Evolutionary conservation across 768 basidiomycete genomes (phyloP).

Genomic region (Russula vinacea): DNA sequence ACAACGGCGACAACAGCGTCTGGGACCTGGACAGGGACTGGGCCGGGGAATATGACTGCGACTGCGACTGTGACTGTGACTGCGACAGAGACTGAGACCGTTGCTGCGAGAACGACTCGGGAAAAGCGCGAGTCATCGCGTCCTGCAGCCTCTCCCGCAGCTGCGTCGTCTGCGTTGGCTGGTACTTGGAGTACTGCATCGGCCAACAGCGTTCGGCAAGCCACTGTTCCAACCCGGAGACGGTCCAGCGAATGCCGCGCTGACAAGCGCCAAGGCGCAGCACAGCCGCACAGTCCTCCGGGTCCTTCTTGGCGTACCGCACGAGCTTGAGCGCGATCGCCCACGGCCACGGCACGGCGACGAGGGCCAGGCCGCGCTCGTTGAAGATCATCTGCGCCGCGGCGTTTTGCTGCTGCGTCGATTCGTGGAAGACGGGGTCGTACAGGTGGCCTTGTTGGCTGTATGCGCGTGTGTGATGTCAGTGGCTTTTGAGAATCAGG

Average conservation of each 20-base stretch:
- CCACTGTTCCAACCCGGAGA: constrained; percentile 54
- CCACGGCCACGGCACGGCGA: constrained; percentile 71
- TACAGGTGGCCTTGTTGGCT: constrained; percentile 36
- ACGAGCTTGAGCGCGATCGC: constrained; percentile 70
- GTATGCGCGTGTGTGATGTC: not conserved
- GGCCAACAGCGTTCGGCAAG: constrained; percentile 55
- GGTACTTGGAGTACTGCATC: constrained; percentile 58
- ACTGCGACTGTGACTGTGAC: not conserved
- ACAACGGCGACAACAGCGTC: not conserved
- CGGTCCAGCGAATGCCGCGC: constrained; percentile 55
- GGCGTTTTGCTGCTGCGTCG: constrained; percentile 43
- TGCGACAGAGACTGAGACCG: not conserved
- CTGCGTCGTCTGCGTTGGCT: constrained; percentile 43
- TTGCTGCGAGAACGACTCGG: not conserved
- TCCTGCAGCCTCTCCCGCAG: constrained; percentile 47
- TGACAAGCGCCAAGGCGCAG: constrained; percentile 57
- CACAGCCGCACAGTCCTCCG: constrained; percentile 62
- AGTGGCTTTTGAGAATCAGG: not conserved
- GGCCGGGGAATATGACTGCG: not conserved
- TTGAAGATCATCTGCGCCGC: constrained; percentile 54
- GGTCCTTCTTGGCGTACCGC: constrained; percentile 60
- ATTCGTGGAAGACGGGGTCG: constrained; percentile 61
- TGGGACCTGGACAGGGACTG: no score
- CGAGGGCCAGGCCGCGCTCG: constrained; percentile 50
- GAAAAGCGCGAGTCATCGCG: constrained; percentile 17